Conservation (phyloP, 768 basidiomycete genomes). For the Steccherinum ochraceum region DNA sequence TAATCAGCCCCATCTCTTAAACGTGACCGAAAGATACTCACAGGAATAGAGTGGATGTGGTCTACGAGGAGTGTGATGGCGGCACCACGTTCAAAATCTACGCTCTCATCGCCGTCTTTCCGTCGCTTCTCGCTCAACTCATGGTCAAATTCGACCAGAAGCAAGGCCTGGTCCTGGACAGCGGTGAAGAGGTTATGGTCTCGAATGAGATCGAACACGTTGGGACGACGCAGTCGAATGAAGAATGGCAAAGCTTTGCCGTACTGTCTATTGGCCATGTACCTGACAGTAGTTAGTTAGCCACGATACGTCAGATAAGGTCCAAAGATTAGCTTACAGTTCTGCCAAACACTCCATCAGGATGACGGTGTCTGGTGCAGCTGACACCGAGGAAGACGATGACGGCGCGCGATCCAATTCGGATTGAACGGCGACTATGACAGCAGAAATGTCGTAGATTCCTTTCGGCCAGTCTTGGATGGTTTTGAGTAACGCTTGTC, state of each 20-base stretch:
- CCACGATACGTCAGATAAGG: background rate
- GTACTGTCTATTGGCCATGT: constrained; percentile 82
- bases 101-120: constrained; percentile 31
- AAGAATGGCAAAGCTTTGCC: constrained; percentile 92
- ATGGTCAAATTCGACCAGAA: constrained; percentile 92
- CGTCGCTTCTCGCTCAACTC: constrained; percentile 63
- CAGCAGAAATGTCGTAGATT: constrained; percentile 83
- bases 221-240: constrained; percentile 76
- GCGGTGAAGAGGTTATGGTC: constrained; percentile 93
- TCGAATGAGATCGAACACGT: constrained; percentile 91
- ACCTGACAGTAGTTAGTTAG: constrained; percentile 38
- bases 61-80: constrained; percentile 87
- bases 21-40: constrained; percentile 23
- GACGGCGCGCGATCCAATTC: constrained; percentile 64
- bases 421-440: constrained; percentile 83
- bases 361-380: constrained; percentile 43
- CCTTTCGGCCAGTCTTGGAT: constrained; percentile 86
- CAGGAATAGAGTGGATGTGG: constrained; percentile 94
- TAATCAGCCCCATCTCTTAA: background rate
- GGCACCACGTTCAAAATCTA: constrained; percentile 47
- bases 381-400: constrained; percentile 36
- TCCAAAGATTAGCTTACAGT: constrained; percentile 42
- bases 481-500: constrained; percentile 70
- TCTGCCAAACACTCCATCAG: constrained; percentile 96
- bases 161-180: constrained; percentile 87